Evolutionary conservation across 345 rosid genomes (phyloP), one percentile per base, ranked within the genome.

Genomic region (Luvunga scandens): DNA sequence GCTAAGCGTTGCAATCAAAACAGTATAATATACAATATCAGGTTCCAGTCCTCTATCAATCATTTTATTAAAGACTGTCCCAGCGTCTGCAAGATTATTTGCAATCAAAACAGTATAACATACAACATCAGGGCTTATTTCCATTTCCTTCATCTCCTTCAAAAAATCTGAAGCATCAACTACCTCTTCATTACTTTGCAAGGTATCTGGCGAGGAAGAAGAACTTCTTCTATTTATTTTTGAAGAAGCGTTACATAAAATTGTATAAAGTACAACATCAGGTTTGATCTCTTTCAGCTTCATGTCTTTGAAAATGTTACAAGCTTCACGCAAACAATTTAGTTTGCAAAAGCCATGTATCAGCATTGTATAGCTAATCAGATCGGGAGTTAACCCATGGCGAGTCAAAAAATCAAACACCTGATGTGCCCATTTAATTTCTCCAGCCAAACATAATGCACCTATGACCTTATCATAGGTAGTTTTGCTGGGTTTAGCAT

Each of bases 81-180:
- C 36, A 53, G 98, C 95, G 31, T 76, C 81, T 50, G 55, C 65
- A 39, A 91, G 81, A 39, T 90, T 85, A 24, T 85, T 73, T 73
- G 87, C 88, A 66, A 95, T 92, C 87, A 95, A 57, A 74, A 86
- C 92, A 5, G 93, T 91, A 67, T 91, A 91, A 76, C 85, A 84
- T 38, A 84, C 75, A 73, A 86, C 93, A 39, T 93, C 98, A 71
- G 88, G 93, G 77, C 68, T 34, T 68, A 93, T 42, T 39, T 80
- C 84, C 65, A 66, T 79, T 31, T 56, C 77, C 50, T 65, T 60
- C 83, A 93, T 84, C 59, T 93, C 93, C 13, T 53, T 57, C 84
- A 45, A 85, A 73, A 88, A 19, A 31, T 48, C 64, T 68, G 81
- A 87, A 72, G 83, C 75, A 70, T 74, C 65, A 25, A 39, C 60